phyloP scores from a whole-genome alignment of 148 eudicot genomes.

The Camellia lanceoleosa region DNA sequence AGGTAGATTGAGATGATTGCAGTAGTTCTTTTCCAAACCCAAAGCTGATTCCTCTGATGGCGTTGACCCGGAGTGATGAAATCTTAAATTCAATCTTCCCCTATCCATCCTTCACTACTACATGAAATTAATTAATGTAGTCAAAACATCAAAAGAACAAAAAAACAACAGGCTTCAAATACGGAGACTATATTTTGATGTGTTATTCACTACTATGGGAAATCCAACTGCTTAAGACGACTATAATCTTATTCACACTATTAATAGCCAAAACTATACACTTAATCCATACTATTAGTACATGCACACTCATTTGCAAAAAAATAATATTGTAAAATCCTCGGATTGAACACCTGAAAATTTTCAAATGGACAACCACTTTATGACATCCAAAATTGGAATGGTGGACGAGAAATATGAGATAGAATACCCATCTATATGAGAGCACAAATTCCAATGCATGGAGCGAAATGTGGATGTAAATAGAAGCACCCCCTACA shows the following conservation, averaged over 20 bases:
- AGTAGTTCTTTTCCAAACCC: slow-evolving; percentile 45
- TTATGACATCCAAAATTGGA: neutral
- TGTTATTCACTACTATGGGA: neutral
- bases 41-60: slow-evolving; percentile 51
- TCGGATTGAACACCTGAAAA: neutral
- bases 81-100: slow-evolving; percentile 32
- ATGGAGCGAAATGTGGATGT: neutral
- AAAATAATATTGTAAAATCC: neutral
- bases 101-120: slow-evolving; percentile 29
- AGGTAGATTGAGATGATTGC: slow-evolving; percentile 21
- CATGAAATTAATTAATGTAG: neutral
- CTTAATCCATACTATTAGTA: neutral
- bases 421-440: neutral
- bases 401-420: neutral
- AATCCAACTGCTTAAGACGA: neutral
- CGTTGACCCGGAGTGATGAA: slow-evolving; percentile 35
- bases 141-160: neutral
- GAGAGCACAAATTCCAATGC: too few species aligned
- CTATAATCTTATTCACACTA: neutral
- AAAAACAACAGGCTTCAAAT: neutral
- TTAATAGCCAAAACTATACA: neutral
- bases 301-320: neutral
- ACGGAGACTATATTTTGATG: neutral
- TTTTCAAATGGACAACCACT: neutral
- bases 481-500: neutral